Base-by-base conservation (phyloP, 2,329 filamentous ascomycete genomes). In the Colletotrichum sansevieriae region DNA sequence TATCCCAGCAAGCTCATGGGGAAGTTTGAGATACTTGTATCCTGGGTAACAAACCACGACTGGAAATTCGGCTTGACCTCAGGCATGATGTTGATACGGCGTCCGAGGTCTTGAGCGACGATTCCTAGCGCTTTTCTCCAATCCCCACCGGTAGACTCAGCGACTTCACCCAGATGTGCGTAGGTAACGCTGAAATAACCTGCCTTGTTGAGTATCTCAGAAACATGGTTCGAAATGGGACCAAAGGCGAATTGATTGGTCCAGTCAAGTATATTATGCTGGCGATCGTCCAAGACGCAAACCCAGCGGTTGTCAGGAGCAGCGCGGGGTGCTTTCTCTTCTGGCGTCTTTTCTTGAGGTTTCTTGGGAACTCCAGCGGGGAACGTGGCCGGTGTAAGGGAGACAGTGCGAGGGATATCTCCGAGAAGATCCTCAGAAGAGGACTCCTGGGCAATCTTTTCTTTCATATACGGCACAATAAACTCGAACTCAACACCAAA, bases 401-500 rank as follows among this genome's bases (percentile, higher is more conserved):
- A 29, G 29, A 29, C 29, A 29, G 29, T 29, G 8, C 29, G 29
- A 29, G 29, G 29, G 29, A 29, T 29, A 7, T 29, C 29, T 8
- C 29, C 29, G 29, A 9, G 29, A 29, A 29, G 29, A 29, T 29
- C 29, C 6, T 9, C 6, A 29, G 29, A 29, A 29, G 29, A 8
- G 29, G 29, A 29, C 7, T 29, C 2, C 29, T 29, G 8, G 29
- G 29, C 8, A 29, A 29, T 9, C 29, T 29, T 29, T 29, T 29
- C 18, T 13, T 51, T 41, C 3, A 10, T 13, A 20, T 63, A 67
- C 2, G 68, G 59, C 3, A 63, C 11, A 18, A 70, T 25, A 18
- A 68, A 68, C 18, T 70, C 68, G 11, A 68, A 18, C n/a, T 70
- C 68, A 22, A 68, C 12, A 25, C 68, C 68, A n/a, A 68, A 70